These are phyloP conservation scores for Eutypella sp. DNA, from an alignment of 2,329 filamentous ascomycete species.

Conservation along the genomic window DNA sequence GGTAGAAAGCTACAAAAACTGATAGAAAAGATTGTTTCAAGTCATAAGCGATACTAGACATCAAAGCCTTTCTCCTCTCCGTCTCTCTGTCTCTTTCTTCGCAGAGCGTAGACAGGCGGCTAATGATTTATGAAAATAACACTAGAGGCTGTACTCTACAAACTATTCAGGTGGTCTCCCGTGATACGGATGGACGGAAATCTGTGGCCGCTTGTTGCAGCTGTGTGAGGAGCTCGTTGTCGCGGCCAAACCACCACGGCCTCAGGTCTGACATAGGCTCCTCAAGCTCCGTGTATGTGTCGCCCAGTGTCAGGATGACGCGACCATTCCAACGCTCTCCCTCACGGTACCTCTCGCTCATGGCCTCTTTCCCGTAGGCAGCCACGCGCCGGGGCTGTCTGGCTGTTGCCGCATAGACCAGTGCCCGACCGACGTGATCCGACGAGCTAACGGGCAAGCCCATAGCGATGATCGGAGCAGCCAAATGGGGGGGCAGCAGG, in stretches of 20 bases:
- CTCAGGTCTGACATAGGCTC: constrained; percentile 17
- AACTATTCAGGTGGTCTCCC: too few species aligned
- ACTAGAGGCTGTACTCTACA: too few species aligned
- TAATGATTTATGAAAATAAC: too few species aligned
- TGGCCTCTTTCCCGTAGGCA: constrained; percentile 30
- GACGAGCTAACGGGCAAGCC: constrained; percentile 30
- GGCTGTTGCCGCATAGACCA: constrained; percentile 33
- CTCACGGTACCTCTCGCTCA: constrained; percentile 4
- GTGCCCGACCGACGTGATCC: constrained; percentile 28
- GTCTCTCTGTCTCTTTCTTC: too few species aligned
- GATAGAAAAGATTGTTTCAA: too few species aligned
- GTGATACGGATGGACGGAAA: too few species aligned
- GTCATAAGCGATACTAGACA: too few species aligned
- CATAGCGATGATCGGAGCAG: constrained; percentile 23
- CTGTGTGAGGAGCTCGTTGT: constrained; percentile 22
- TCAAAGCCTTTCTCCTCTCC: too few species aligned
- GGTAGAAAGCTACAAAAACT: too few species aligned
- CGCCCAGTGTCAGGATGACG: constrained; percentile 29
- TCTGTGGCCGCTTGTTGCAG: constrained; percentile 28
- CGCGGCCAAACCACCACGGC: constrained; percentile 27
- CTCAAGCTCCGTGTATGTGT: constrained; percentile 32
- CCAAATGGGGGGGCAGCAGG: constrained; percentile 25
- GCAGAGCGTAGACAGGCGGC: too few species aligned
- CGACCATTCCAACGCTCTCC: constrained; percentile 29
- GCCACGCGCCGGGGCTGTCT: constrained; percentile 26